These are phyloP conservation scores for Globisporangium apiculatum DNA, from an alignment of 352 stramenopile species.

Conservation along the genomic window DNA sequence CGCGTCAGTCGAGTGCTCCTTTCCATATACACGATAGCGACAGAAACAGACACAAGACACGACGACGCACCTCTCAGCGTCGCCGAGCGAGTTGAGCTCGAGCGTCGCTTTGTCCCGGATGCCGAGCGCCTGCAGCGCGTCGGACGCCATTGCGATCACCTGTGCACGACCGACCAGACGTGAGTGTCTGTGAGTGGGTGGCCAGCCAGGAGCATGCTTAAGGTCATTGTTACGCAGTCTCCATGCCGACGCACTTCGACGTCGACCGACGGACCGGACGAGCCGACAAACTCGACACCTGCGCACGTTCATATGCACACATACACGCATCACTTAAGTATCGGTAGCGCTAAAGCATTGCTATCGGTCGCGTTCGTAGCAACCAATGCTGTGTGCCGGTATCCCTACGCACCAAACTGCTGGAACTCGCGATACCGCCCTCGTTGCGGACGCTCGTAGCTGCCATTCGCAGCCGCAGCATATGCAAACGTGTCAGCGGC, in stretches of 20 bases:
- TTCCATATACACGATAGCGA: not conserved
- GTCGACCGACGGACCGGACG: slow-evolving; percentile 66
- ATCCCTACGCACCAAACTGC: slow-evolving; percentile 58
- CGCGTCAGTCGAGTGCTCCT: no score
- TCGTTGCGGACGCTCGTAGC: slow-evolving; percentile 82
- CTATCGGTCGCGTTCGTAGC: no score
- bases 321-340: slow-evolving; percentile 1
- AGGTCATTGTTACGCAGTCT: no score
- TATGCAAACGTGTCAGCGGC: not conserved
- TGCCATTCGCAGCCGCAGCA: slow-evolving; percentile 13
- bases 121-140: slow-evolving; percentile 44
- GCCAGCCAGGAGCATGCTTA: no score
- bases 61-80: slow-evolving; percentile 52
- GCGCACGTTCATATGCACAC: not conserved
- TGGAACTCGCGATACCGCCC: slow-evolving; percentile 85
- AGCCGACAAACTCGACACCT: slow-evolving; percentile 80
- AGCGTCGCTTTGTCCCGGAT: slow-evolving; percentile 57
- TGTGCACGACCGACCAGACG: slow-evolving; percentile 8
- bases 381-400: no score
- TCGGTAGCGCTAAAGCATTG: no score
- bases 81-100: slow-evolving; percentile 80
- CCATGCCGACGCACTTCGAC: slow-evolving; percentile 37
- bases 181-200: not conserved
- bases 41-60: not conserved
- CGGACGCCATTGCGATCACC: slow-evolving; percentile 74